These are phyloP conservation scores for Phialophora expanda DNA, from an alignment of 2,329 filamentous ascomycete species.

Conservation along the genomic window DNA sequence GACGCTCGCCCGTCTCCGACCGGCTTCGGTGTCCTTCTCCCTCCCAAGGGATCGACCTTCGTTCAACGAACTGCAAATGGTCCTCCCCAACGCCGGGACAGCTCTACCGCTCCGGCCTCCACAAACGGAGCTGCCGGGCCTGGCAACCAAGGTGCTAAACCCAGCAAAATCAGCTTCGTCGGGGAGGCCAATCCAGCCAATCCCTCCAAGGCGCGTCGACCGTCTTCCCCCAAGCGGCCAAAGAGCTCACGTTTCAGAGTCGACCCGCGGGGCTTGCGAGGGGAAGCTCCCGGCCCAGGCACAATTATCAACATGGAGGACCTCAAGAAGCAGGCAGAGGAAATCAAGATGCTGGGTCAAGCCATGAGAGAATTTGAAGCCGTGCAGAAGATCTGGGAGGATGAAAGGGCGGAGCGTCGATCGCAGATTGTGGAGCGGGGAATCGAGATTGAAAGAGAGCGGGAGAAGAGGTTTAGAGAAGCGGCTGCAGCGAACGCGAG, in stretches of 20 bases:
- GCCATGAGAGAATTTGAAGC: slow-evolving; percentile 10
- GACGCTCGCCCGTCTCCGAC: slow-evolving; percentile 7
- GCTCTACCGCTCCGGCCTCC: neutral
- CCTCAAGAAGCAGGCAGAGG: slow-evolving; percentile 12
- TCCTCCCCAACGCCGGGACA: slow-evolving; percentile 4
- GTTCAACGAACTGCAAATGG: neutral
- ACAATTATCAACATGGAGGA: slow-evolving; percentile 35
- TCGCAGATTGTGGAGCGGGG: neutral
- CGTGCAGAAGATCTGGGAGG: neutral
- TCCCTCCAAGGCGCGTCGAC: slow-evolving; percentile 1
- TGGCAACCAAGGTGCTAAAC: neutral
- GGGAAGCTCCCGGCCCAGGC: slow-evolving; percentile 33
- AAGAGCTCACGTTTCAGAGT: slow-evolving; percentile 32
- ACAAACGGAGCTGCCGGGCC: neutral
- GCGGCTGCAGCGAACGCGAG: neutral
- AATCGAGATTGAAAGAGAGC: neutral
- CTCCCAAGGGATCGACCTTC: slow-evolving; percentile 1
- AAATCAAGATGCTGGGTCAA: neutral
- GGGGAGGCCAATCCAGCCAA: slow-evolving; percentile 11
- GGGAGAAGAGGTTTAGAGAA: neutral
- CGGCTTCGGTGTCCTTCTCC: slow-evolving; percentile 26
- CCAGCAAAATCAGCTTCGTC: slow-evolving; percentile 6
- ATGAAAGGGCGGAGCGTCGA: neutral
- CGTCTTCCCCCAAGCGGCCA: slow-evolving; percentile 23
- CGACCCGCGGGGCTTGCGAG: slow-evolving; percentile 31